These are phyloP conservation scores for Podila horticola DNA, from an alignment of 192 early-diverging fungal species.

Conservation along the genomic window DNA sequence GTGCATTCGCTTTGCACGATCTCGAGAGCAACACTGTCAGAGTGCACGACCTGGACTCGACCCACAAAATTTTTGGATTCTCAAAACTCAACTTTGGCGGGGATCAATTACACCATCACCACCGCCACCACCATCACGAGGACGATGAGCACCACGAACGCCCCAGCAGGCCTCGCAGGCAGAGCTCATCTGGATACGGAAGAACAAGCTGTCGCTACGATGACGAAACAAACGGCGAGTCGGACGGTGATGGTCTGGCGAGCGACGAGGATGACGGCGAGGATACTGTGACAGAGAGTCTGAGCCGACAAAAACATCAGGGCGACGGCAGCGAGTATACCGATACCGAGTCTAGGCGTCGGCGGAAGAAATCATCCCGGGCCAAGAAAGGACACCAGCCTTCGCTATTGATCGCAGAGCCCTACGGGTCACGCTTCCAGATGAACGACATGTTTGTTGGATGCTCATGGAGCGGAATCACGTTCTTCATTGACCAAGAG, in stretches of 20 bases:
- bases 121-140: constrained; percentile 16
- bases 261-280: constrained; percentile 1
- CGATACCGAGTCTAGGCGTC: background rate
- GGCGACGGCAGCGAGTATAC: background rate
- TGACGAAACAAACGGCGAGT: background rate
- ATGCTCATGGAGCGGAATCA: constrained; percentile 67
- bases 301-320: background rate
- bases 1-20: constrained; percentile 62
- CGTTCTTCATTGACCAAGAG: constrained; percentile 63
- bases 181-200: background rate
- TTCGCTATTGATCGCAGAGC: constrained; percentile 34
- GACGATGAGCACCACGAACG: constrained; percentile 6
- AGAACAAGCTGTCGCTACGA: background rate
- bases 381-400: background rate
- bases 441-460: constrained; percentile 63
- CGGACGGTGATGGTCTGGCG: background rate
- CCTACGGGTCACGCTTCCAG: constrained; percentile 42
- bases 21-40: constrained; percentile 51
- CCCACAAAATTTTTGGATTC: constrained; percentile 66
- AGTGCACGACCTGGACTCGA: constrained; percentile 61
- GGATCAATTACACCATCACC: constrained; percentile 17
- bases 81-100: constrained; percentile 56
- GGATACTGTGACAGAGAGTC: background rate
- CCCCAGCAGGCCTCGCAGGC: constrained; percentile 2
- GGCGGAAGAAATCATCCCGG: background rate